These are phyloP conservation scores for Nemania sp. DNA, from an alignment of 2,329 filamentous ascomycete genomes.

Conservation along the genomic window DNA sequence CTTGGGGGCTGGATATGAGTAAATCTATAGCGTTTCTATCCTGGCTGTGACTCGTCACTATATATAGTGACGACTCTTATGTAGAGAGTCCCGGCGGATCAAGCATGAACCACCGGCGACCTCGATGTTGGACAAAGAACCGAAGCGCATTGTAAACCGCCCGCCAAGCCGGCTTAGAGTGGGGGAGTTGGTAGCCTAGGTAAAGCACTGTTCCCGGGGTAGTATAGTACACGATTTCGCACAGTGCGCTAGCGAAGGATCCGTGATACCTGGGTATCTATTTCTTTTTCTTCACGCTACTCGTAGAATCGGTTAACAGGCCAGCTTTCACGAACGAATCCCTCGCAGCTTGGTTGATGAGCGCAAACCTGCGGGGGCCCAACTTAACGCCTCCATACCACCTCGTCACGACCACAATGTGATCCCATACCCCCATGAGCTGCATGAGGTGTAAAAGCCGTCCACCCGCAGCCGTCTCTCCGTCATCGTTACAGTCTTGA, in stretches of 20 bases:
- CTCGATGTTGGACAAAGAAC: conserved; percentile 36
- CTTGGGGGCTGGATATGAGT: background rate
- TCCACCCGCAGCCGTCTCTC: conserved; percentile 90
- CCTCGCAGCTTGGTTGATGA: conserved; percentile 88
- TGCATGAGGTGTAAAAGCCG: conserved; percentile 91
- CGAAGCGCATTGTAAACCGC: conserved; percentile 39
- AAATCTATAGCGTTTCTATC: background rate
- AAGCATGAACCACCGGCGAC: background rate
- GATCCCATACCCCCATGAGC: conserved; percentile 93
- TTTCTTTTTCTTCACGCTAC: conserved; percentile 58
- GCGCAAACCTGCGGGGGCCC: conserved; percentile 87
- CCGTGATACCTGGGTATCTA: conserved; percentile 12
- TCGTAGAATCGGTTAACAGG: conserved; percentile 67
- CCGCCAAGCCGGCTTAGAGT: background rate
- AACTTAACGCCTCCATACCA: conserved; percentile 96
- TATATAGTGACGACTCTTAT: background rate
- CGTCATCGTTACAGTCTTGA: conserved; percentile 96
- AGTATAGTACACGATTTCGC: background rate
- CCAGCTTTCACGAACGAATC: conserved; percentile 86
- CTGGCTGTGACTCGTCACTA: background rate
- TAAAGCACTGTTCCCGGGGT: background rate
- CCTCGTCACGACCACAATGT: conserved; percentile 89
- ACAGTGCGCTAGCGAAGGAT: background rate
- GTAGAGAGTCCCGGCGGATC: background rate
- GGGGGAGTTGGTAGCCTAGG: background rate